Base-by-base conservation (phyloP, 495 filamentous ascomycete genomes). In the Physcia stellaris region DNA sequence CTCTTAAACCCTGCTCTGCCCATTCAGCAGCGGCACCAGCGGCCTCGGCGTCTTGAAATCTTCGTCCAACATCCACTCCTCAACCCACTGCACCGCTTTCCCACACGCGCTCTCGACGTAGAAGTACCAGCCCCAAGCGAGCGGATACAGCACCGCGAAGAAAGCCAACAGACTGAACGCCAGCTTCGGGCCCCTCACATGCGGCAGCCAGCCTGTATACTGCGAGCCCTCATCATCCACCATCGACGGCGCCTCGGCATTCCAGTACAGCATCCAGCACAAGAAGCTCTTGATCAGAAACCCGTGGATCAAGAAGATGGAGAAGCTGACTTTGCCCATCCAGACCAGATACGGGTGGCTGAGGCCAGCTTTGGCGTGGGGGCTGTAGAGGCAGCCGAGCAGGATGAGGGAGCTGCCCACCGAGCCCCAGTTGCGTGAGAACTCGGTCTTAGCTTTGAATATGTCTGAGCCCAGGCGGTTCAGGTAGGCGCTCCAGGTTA, bases 401-500 rank as follows among this genome's bases (percentile, higher is more conserved):
- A 35, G 43, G n/a, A 46, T 24, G 6, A 47, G 38, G 24, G 48
- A 42, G 11, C 42, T 45, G 21, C 49, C 49, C 19, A 52, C 28
- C 9, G 41, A 26, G 16, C 45, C 26, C 42, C 42, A 52, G 33
- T 31, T 45, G 17, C 47, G 37, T 24, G 40, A 41, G 22, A 24
- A 30, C 4, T 52, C 49, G 6, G 40, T 20, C 9, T 40, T 42
- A 9, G n/a, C 13, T 1, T 42, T 47, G 36, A 52, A 50, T 13
- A 51, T 32, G 20, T 29, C 24, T 6, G 15, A 18, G 18, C 47
- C 49, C 17, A 52, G 16, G 5, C 26, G 24, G 0, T 19, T 23
- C 0, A 50, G 32, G 35, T 53, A 47, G 10, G 57, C 43, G 1
- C 75, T 79, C 77, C 77, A 81, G 16, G 53, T 48, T 13, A 62